phyloP scores from a whole-genome alignment of 1,139 yeast species.

The Saccharomyces hybrid region DNA sequence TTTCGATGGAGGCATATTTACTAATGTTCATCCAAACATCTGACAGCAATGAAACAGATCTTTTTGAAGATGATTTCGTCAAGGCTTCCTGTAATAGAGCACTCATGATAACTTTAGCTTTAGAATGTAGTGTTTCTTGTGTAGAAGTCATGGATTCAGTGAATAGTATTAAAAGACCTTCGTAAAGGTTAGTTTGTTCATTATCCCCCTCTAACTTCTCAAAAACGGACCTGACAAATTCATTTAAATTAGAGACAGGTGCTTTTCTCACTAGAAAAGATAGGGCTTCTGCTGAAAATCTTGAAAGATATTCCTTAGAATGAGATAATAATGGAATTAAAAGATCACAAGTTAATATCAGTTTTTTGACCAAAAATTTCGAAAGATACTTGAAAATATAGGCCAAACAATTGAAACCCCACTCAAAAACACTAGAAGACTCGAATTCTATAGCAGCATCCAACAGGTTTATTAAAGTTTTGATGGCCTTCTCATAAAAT shows the following conservation, averaged over 20 bases:
- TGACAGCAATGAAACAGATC: slow-evolving; percentile 40
- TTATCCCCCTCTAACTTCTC: slow-evolving; percentile 36
- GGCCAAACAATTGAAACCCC: slow-evolving; percentile 80
- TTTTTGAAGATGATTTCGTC: slow-evolving; percentile 17
- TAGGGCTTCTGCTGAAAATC: slow-evolving; percentile 87
- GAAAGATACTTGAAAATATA: slow-evolving; percentile 83
- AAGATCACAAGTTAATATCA: slow-evolving; percentile 58
- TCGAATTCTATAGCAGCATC: slow-evolving; percentile 51
- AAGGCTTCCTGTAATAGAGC: slow-evolving; percentile 39
- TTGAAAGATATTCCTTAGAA: slow-evolving; percentile 55
- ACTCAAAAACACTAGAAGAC: slow-evolving; percentile 49
- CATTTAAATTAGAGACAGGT: slow-evolving; percentile 40
- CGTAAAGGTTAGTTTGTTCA: slow-evolving; percentile 25
- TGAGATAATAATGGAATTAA: slow-evolving; percentile 58
- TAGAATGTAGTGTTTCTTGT: slow-evolving; percentile 67
- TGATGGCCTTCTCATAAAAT: slow-evolving; percentile 50
- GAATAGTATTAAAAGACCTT: slow-evolving; percentile 54
- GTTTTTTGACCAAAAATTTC: slow-evolving; percentile 50
- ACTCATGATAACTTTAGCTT: slow-evolving; percentile 44
- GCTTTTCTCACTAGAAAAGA: slow-evolving; percentile 77
- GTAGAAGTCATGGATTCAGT: slow-evolving; percentile 74
- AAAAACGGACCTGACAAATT: slow-evolving; percentile 46
- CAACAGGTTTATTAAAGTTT: slow-evolving; percentile 43
- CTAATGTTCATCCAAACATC: slow-evolving; percentile 57
- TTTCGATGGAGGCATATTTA: slow-evolving; percentile 51